Conservation (phyloP, 108 stramenopile genomes). For the Epithemia pelagica region DNA sequence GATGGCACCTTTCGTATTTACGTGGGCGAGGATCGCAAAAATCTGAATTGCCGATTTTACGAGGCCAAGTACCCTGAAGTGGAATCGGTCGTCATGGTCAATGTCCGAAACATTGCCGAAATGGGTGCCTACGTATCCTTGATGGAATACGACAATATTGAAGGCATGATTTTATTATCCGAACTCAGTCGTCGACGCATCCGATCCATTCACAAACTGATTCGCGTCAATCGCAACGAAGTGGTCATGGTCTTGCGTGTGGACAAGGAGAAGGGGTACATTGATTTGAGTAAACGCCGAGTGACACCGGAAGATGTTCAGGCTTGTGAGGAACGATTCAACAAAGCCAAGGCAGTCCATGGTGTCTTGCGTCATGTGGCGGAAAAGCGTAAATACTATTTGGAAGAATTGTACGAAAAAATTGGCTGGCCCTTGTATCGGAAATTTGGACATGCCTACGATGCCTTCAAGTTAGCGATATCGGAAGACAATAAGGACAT, state of each 20-base stretch:
- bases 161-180: conserved; percentile 96
- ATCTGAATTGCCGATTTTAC: conserved; percentile 96
- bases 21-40: conserved; percentile 72
- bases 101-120: conserved; percentile 96
- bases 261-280: conserved; percentile 99
- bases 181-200: conserved; percentile 97
- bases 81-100: conserved; percentile 95
- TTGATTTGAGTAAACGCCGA: conserved; percentile 97
- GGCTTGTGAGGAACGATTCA: conserved; percentile 95
- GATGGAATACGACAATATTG: conserved; percentile 98
- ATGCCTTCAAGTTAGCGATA: conserved; percentile 96
- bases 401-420: conserved; percentile 91
- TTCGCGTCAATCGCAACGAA: conserved; percentile 96
- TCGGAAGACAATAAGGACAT: conserved; percentile 69
- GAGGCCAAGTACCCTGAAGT: conserved; percentile 95
- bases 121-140: conserved; percentile 99
- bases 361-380: conserved; percentile 93
- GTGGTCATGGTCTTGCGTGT: conserved; percentile 99
- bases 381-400: conserved; percentile 75
- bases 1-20: conserved; percentile 72
- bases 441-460: conserved; percentile 96
- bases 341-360: conserved; percentile 98
- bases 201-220: conserved; percentile 98
- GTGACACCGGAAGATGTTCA: conserved; percentile 96
- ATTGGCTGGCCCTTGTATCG: conserved; percentile 98